Conservation (phyloP, 2,329 filamentous ascomycete species). For the Trichoderma asperellum region DNA sequence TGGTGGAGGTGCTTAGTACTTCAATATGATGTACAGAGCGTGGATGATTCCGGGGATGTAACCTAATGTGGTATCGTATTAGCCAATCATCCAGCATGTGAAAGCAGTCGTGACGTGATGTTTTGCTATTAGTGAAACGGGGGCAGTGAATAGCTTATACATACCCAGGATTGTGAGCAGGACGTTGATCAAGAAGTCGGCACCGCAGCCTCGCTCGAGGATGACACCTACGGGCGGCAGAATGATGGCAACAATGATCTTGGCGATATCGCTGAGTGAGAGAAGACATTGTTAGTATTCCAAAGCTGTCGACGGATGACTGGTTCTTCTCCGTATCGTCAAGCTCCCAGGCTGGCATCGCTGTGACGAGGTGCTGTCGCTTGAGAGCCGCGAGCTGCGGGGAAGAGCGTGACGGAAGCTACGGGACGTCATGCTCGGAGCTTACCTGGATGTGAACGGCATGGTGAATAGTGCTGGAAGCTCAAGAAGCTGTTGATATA, state of each 20-base stretch:
- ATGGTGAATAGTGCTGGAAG: slow-evolving; percentile 46
- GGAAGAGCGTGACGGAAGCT: slow-evolving; percentile 28
- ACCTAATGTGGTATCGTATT: slow-evolving; percentile 40
- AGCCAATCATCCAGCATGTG: slow-evolving; percentile 17
- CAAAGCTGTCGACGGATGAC: too few relatives aligned
- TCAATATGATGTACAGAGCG: slow-evolving; percentile 90
- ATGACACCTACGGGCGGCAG: slow-evolving; percentile 91
- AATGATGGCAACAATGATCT: slow-evolving; percentile 83
- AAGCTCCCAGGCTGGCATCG: background rate
- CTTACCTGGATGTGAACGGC: slow-evolving; percentile 64
- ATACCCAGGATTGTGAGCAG: slow-evolving; percentile 74
- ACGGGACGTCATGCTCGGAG: slow-evolving; percentile 5
- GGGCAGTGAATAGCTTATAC: slow-evolving; percentile 30
- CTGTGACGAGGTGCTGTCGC: background rate
- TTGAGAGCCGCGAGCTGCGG: slow-evolving; percentile 5
- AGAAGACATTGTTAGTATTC: background rate
- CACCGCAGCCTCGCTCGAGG: slow-evolving; percentile 87
- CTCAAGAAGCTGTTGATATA: background rate
- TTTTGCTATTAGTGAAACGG: background rate
- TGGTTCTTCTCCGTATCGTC: background rate
- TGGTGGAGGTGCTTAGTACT: slow-evolving; percentile 63
- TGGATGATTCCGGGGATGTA: slow-evolving; percentile 85
- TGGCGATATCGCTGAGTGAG: slow-evolving; percentile 58
- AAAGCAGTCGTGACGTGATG: background rate
- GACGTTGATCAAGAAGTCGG: slow-evolving; percentile 91